Evolutionary conservation across 2,329 filamentous ascomycete species (phyloP), one percentile per base, ranked within the genome.

Genomic region (Dissoconium aciculare): DNA sequence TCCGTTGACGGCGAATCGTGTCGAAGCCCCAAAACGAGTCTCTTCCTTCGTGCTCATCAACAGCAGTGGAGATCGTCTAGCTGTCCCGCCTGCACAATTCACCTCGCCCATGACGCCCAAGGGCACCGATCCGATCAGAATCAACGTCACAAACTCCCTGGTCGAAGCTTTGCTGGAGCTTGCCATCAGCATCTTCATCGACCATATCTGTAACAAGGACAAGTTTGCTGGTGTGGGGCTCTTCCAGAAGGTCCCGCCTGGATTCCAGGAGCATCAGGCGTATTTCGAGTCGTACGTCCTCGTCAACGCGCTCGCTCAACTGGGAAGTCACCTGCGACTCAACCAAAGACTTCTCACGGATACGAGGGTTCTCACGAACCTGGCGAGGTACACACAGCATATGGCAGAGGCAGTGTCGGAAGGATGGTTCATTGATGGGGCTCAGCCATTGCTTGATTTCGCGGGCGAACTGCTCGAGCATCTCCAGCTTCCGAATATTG

Each of bases 251-350:
- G 78, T 87, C 0, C 89, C 91, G 2, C 83, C 89, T 1, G 85
- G 87, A 0, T 93, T 92, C 47, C 73, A 87, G 43, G 89, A 95
- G 50, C 84, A 95, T 44, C 85, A 94, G 47, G 83, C 84, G 0
- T 92, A 85, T 51, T 94, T 98, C 42, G 83, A 92, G 50, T 92
- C 89, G 0, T 94, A 85, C 49, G 62, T 95, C 3, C 61, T 95
- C 12, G 71, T 75, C 15, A 78, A 77, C 40, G 74, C 80, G 0
- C 68, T 94, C 27, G 67, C 73, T 3, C 71, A 78, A 16, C 58
- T 93, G 11, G 70, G 71, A 17, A 78, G 69, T 34, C 65, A 71
- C 13, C 66, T 95, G 5, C 72, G 81, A 37, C 57, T 77, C 2
- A 71, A 85, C 40, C 73, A 80, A 45, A 73, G 75, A 33, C 59